These are phyloP conservation scores for Fusarium sp. DNA, from an alignment of 2,329 filamentous ascomycete species.

Conservation along the genomic window DNA sequence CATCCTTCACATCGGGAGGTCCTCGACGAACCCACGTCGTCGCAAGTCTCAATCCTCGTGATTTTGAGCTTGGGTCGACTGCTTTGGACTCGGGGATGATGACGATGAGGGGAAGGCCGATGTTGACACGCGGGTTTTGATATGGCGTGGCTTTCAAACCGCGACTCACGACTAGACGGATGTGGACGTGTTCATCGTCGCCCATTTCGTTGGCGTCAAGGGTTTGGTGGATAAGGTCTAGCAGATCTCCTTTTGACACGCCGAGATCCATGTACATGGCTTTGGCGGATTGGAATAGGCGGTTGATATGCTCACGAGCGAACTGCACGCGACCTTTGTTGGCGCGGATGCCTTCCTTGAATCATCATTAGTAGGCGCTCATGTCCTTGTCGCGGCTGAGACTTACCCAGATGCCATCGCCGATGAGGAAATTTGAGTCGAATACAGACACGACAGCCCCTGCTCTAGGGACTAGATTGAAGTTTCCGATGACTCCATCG, in stretches of 20 bases:
- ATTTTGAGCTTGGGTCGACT: constrained; percentile 15
- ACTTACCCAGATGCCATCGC: constrained; percentile 21
- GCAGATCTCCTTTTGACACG: neutral
- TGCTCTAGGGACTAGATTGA: neutral
- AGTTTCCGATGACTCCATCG: neutral
- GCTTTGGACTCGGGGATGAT: constrained; percentile 20
- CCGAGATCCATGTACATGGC: constrained; percentile 26
- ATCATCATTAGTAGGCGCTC: neutral
- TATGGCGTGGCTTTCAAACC: constrained; percentile 3
- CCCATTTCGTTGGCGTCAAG: constrained; percentile 20
- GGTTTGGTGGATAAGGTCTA: neutral
- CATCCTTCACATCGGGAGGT: constrained; percentile 4
- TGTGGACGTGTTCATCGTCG: constrained; percentile 7
- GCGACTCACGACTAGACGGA: constrained; percentile 4
- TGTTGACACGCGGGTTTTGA: constrained; percentile 9
- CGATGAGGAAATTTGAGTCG: constrained; percentile 17
- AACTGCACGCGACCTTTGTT: constrained; percentile 18
- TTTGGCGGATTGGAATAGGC: constrained; percentile 3
- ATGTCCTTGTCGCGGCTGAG: too few relatives aligned
- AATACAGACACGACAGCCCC: constrained; percentile 8
- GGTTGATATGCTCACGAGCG: constrained; percentile 4
- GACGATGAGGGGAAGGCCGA: constrained; percentile 4
- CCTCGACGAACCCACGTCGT: constrained; percentile 13
- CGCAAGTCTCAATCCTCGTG: accelerated
- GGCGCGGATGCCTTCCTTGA: constrained; percentile 16